Evolutionary conservation across 2,329 filamentous ascomycete species (phyloP).

Genomic region (Ophiostoma populinum): DNA sequence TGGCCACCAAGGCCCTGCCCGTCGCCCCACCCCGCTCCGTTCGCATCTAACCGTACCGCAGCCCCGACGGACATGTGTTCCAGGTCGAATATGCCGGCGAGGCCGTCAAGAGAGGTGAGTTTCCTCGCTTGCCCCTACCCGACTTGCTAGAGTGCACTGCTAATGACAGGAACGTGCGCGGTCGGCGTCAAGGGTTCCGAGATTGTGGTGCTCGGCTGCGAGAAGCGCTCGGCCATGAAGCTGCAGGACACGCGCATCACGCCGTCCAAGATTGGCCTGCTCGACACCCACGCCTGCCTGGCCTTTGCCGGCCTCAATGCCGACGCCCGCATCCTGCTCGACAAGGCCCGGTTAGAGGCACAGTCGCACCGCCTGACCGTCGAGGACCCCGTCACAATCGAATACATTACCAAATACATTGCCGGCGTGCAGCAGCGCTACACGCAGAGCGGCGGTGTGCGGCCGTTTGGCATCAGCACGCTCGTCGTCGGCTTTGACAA

Average conservation of each 20-base stretch:
- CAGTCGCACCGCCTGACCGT: conserved; percentile 95
- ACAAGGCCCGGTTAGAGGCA: conserved; percentile 93
- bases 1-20: too few relatives aligned
- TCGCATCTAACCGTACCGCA: conserved; percentile 21
- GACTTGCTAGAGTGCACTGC: neutral
- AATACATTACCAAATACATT: conserved; percentile 99
- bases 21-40: neutral
- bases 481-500: conserved; percentile 97
- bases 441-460: conserved; percentile 94
- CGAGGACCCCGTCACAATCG: conserved; percentile 91
- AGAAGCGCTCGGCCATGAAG: conserved; percentile 98
- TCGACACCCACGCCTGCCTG: conserved; percentile 84
- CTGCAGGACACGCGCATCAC: conserved; percentile 98
- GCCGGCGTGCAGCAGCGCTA: conserved; percentile 97
- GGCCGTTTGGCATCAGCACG: conserved; percentile 97
- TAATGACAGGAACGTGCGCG: conserved; percentile 66
- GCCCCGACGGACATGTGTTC: conserved; percentile 98
- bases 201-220: conserved; percentile 90
- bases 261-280: conserved; percentile 91
- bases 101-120: conserved; percentile 85
- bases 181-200: conserved; percentile 92
- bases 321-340: conserved; percentile 91
- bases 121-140: neutral
- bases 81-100: conserved; percentile 99
- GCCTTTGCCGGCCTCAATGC: conserved; percentile 96